These are phyloP conservation scores for Teratosphaeriaceae sp. DNA, from an alignment of 2,329 filamentous ascomycete genomes.

Conservation along the genomic window DNA sequence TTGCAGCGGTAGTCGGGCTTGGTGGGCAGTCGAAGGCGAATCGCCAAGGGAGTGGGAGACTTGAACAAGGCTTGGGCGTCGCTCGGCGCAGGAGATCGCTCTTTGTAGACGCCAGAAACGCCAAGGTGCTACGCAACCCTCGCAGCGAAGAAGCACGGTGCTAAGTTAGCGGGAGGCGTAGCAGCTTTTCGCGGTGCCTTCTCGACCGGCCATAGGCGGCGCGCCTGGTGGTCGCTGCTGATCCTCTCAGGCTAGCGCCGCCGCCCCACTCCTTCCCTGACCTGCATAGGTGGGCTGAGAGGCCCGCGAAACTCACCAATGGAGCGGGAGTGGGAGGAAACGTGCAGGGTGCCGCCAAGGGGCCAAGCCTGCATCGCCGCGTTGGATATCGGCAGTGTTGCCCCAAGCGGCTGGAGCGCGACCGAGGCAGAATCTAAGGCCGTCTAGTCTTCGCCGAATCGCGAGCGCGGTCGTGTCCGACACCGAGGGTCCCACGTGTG, in stretches of 20 bases:
- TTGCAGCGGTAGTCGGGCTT: too few species aligned
- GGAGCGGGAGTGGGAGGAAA: neutral
- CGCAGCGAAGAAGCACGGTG: slow-evolving; percentile 3
- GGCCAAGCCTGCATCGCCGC: neutral
- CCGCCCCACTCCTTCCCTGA: slow-evolving; percentile 1
- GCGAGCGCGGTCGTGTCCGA: neutral
- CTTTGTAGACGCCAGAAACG: slow-evolving; percentile 7
- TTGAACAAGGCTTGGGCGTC: slow-evolving; percentile 6
- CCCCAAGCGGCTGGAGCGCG: neutral
- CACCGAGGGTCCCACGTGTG: neutral
- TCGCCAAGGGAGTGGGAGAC: slow-evolving; percentile 12
- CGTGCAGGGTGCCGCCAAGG: neutral
- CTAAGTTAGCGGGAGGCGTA: neutral
- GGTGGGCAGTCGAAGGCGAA: slow-evolving; percentile 1
- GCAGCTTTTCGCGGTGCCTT: neutral
- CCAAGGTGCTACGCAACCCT: slow-evolving; percentile 4
- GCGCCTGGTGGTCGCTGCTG: neutral
- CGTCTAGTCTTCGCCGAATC: neutral
- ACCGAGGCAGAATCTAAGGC: neutral
- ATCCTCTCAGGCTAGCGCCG: neutral
- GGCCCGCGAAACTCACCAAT: neutral
- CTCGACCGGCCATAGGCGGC: neutral
- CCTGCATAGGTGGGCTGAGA: slow-evolving; percentile 1
- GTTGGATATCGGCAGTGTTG: neutral
- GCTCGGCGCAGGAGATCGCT: slow-evolving; percentile 3